phyloP scores from a whole-genome alignment of 2,329 filamentous ascomycete genomes.

The Aureobasidium sp. region DNA sequence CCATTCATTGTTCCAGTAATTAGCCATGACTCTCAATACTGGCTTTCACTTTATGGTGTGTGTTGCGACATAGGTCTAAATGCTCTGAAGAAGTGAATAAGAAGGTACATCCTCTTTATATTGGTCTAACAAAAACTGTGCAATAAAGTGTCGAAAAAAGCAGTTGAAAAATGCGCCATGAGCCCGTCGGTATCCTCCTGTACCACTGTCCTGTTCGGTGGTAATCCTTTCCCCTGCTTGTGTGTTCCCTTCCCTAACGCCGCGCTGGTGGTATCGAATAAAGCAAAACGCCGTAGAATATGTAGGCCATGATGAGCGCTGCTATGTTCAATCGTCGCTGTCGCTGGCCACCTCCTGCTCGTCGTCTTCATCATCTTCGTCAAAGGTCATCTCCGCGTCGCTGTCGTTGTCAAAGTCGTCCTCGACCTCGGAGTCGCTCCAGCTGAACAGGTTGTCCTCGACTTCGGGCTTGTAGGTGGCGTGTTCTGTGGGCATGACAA shows the following conservation, averaged over 20 bases:
- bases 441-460: constrained; percentile 59
- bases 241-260: background rate
- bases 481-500: constrained; percentile 69
- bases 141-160: background rate
- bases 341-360: constrained; percentile 52
- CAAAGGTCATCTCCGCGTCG: constrained; percentile 39
- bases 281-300: background rate
- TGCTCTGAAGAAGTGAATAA: background rate
- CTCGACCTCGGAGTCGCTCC: constrained; percentile 48
- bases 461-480: constrained; percentile 51
- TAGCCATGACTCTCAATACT: background rate
- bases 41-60: background rate
- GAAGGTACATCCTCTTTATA: background rate
- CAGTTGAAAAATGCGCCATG: background rate
- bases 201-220: background rate
- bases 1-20: background rate
- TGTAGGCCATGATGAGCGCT: background rate
- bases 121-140: constrained; percentile 4
- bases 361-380: constrained; percentile 52
- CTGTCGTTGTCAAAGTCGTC: constrained; percentile 69
- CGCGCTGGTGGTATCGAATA: constrained; percentile 9
- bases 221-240: background rate
- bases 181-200: background rate
- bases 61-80: background rate
- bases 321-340: constrained; percentile 27